Evolutionary conservation across 2,329 filamentous ascomycete species (phyloP).

Genomic region (Trichophyton simii): DNA sequence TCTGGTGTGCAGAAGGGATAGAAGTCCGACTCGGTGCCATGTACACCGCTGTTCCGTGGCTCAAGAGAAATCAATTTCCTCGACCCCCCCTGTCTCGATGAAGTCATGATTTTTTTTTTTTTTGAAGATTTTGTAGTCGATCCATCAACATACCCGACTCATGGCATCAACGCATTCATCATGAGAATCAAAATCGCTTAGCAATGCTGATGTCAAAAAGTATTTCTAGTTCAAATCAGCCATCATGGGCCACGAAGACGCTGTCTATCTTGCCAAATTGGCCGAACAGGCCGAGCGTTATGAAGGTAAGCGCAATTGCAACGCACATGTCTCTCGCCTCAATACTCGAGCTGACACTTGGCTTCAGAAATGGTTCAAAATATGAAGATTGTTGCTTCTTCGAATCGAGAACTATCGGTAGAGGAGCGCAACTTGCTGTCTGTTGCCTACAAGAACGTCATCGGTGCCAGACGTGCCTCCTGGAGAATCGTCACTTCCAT

Average conservation of each 20-base stretch:
- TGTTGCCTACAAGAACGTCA: constrained; percentile 98
- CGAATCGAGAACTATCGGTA: constrained; percentile 69
- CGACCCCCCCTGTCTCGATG: constrained; percentile 1
- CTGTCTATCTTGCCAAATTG: constrained; percentile 98
- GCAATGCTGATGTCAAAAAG: constrained; percentile 4
- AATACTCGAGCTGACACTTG: constrained; percentile 14
- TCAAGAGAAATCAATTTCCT: background rate
- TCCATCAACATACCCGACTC: background rate
- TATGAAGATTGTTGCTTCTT: constrained; percentile 96
- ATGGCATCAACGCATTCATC: background rate
- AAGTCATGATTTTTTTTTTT: background rate
- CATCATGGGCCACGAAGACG: constrained; percentile 98
- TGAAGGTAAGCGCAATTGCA: constrained; percentile 56
- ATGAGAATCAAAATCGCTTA: background rate
- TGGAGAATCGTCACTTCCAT: constrained; percentile 98
- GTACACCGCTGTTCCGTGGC: constrained; percentile 3
- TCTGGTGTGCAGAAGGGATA: background rate
- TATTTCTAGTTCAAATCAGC: constrained; percentile 20
- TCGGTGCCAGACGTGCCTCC: constrained; percentile 88
- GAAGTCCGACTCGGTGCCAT: background rate
- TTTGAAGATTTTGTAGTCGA: background rate
- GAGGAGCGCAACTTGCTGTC: constrained; percentile 97
- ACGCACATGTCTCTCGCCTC: background rate
- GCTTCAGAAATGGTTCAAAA: constrained; percentile 93
- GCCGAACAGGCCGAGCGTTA: constrained; percentile 99